phyloP scores from a whole-genome alignment of 345 rosid species.

The Pelargonium nanum region DNA sequence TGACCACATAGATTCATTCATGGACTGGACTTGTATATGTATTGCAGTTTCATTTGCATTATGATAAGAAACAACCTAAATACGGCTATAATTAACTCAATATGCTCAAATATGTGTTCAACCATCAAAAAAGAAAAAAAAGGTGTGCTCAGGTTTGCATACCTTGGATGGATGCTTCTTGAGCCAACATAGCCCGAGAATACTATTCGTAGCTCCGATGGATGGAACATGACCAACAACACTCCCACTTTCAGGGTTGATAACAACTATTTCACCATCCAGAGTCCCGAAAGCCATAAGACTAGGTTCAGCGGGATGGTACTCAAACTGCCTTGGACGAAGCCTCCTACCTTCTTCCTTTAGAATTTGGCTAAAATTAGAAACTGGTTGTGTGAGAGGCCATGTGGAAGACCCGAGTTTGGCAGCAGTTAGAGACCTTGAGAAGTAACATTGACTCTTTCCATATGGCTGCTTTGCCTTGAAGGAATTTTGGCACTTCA shows the following conservation, averaged over 20 bases:
- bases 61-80: not conserved
- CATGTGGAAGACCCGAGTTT: constrained; percentile 34
- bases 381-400: constrained; percentile 32
- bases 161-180: constrained; percentile 46
- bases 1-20: too few species aligned
- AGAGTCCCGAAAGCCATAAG: constrained; percentile 54
- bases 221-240: constrained; percentile 29
- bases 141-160: constrained; percentile 6
- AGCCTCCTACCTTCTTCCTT: constrained; percentile 30
- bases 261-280: constrained; percentile 40
- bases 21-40: too few species aligned
- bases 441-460: constrained; percentile 26
- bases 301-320: constrained; percentile 35
- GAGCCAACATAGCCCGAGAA: constrained; percentile 51
- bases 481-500: constrained; percentile 17
- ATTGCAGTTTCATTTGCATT: not conserved
- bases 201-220: constrained; percentile 25
- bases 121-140: too few species aligned
- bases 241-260: constrained; percentile 44
- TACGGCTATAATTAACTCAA: not conserved
- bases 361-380: constrained; percentile 16
- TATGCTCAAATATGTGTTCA: not conserved
- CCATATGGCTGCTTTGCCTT: constrained; percentile 22
- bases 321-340: constrained; percentile 54
- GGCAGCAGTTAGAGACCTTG: constrained; percentile 40